Percentiles rank a stretch among this genome's conserved stretches.
These are phyloP conservation scores for Oropetium thomaeum DNA, from an alignment of 176 grass and related monocot species.

Conservation along the genomic window DNA sequence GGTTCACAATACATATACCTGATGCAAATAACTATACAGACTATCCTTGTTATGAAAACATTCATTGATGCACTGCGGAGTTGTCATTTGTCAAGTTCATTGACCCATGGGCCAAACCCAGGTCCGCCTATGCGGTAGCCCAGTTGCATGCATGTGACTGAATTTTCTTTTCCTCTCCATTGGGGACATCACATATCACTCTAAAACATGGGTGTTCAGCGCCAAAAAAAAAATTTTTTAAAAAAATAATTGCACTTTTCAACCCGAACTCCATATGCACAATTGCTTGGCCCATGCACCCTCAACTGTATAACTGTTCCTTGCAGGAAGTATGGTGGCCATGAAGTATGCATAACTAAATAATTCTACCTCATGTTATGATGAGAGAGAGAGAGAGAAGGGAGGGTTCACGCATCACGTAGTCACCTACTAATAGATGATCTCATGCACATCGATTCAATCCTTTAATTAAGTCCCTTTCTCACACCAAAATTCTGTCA, in stretches of 20 bases:
- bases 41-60: too few relatives aligned
- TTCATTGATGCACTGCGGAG: too few relatives aligned
- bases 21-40: neutral
- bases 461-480: slow-evolving; percentile 35
- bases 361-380: neutral
- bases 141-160: neutral
- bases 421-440: slow-evolving; percentile 5
- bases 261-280: neutral
- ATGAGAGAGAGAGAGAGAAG: neutral
- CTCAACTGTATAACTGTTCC: slow-evolving; percentile 22
- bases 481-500: slow-evolving; percentile 23
- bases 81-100: neutral
- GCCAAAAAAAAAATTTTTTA: neutral
- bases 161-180: neutral
- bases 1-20: neutral
- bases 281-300: neutral
- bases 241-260: neutral
- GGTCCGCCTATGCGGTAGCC: neutral
- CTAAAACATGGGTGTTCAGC: neutral
- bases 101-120: neutral
- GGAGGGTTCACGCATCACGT: slow-evolving; percentile 14
- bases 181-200: neutral
- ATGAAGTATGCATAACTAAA: neutral
- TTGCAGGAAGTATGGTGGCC: neutral
- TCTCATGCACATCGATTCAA: neutral